These are phyloP conservation scores for Trichophyton benhamiae DNA, from an alignment of 2,329 filamentous ascomycete genomes.

Conservation along the genomic window DNA sequence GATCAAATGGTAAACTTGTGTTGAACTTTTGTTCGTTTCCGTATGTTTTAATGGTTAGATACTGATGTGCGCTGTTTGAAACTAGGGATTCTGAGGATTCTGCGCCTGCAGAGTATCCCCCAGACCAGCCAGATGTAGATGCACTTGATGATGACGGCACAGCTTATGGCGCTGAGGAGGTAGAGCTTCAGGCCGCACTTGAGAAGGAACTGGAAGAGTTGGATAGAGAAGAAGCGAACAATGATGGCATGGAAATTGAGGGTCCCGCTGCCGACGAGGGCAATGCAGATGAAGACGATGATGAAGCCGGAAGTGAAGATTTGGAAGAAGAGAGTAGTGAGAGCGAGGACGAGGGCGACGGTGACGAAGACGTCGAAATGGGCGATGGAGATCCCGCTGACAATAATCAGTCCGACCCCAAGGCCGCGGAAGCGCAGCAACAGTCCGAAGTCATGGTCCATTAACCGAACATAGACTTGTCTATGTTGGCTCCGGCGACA, in stretches of 20 bases:
- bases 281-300: slow-evolving; percentile 25
- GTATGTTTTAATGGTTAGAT: background rate
- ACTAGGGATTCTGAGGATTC: slow-evolving; percentile 92
- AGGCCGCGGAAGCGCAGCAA: slow-evolving; percentile 19
- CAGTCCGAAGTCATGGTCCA: slow-evolving; percentile 38
- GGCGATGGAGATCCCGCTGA: slow-evolving; percentile 38
- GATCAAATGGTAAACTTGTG: slow-evolving; percentile 74
- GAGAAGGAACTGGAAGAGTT: slow-evolving; percentile 41
- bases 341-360: slow-evolving; percentile 48
- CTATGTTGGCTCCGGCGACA: background rate
- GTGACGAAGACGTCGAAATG: slow-evolving; percentile 47
- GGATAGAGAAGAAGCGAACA: slow-evolving; percentile 43
- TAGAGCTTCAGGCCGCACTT: slow-evolving; percentile 55
- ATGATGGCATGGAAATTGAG: slow-evolving; percentile 59
- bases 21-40: background rate
- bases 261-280: slow-evolving; percentile 42
- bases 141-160: slow-evolving; percentile 67
- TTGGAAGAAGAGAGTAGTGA: slow-evolving; percentile 66
- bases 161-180: slow-evolving; percentile 83
- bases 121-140: slow-evolving; percentile 94
- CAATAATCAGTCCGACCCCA: slow-evolving; percentile 19
- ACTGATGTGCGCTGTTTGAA: slow-evolving; percentile 12
- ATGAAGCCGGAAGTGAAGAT: slow-evolving; percentile 48
- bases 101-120: slow-evolving; percentile 88
- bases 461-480: slow-evolving; percentile 18